These are phyloP conservation scores for Daldinia eschscholtzii DNA, from an alignment of 2,329 filamentous ascomycete species.

Conservation along the genomic window DNA sequence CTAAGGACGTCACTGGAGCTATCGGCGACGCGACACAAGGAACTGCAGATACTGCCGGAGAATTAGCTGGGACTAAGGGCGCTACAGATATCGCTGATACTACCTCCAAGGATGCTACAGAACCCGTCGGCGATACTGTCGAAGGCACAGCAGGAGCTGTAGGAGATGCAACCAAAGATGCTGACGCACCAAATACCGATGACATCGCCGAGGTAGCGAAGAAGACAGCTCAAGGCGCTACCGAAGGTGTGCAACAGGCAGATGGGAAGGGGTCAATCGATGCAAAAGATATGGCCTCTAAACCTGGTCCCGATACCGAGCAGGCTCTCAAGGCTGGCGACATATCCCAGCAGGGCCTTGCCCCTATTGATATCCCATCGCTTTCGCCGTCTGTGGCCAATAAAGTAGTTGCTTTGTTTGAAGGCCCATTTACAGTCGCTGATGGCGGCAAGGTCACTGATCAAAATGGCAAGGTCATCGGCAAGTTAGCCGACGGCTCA, in stretches of 20 bases:
- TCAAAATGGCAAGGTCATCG: slow-evolving; percentile 68
- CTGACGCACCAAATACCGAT: slow-evolving; percentile 30
- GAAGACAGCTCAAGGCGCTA: slow-evolving; percentile 45
- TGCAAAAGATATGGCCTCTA: slow-evolving; percentile 32
- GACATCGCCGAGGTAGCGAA: slow-evolving; percentile 37
- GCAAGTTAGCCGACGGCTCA: slow-evolving; percentile 54
- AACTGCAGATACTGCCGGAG: slow-evolving; percentile 42
- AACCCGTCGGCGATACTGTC: slow-evolving; percentile 37
- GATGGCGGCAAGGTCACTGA: slow-evolving; percentile 69
- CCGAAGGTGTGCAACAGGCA: slow-evolving; percentile 55
- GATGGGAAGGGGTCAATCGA: slow-evolving; percentile 48
- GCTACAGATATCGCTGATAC: slow-evolving; percentile 34
- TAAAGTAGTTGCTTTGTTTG: slow-evolving; percentile 62
- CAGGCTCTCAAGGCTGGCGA: slow-evolving; percentile 40
- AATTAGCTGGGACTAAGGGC: slow-evolving; percentile 33
- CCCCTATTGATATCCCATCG: slow-evolving; percentile 57
- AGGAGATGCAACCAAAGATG: slow-evolving; percentile 9
- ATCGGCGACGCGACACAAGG: slow-evolving; percentile 3
- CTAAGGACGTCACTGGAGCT: slow-evolving; percentile 41
- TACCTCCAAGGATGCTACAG: slow-evolving; percentile 40
- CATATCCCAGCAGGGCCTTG: slow-evolving; percentile 40
- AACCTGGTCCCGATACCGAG: slow-evolving; percentile 29
- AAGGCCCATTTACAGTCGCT: slow-evolving; percentile 61
- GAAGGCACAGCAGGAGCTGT: slow-evolving; percentile 41
- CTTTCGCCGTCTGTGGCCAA: slow-evolving; percentile 58